These are phyloP conservation scores for Sclerotinia trifoliorum DNA, from an alignment of 2,329 filamentous ascomycete species.

Conservation along the genomic window DNA sequence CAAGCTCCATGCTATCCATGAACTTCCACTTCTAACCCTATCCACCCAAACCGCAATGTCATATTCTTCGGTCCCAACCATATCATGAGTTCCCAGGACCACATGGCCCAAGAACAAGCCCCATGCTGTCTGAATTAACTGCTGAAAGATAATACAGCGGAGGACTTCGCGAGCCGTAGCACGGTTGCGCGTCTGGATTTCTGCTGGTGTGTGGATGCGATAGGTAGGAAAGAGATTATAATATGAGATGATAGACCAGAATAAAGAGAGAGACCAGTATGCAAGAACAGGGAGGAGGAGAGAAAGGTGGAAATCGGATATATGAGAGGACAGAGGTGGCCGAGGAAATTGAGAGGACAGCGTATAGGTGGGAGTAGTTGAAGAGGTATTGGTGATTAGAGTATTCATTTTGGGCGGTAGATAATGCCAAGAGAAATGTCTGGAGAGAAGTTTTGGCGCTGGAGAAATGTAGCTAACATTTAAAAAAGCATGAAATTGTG, in stretches of 20 bases:
- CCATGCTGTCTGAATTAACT: slow-evolving; percentile 1
- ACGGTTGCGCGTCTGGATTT: slow-evolving; percentile 82
- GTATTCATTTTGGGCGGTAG: slow-evolving; percentile 4
- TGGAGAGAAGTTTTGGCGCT: not conserved
- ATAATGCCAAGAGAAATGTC: not conserved
- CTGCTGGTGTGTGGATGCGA: slow-evolving; percentile 73
- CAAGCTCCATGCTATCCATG: slow-evolving; percentile 8
- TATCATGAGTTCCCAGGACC: slow-evolving; percentile 15
- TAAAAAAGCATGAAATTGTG: not conserved
- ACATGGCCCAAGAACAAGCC: not conserved
- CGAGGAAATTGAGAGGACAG: slow-evolving; percentile 53
- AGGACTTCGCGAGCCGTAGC: slow-evolving; percentile 71
- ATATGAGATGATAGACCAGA: slow-evolving; percentile 8
- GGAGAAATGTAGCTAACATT: not conserved
- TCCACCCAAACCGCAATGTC: slow-evolving; percentile 3
- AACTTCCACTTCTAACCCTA: not conserved
- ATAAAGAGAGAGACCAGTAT: slow-evolving; percentile 7
- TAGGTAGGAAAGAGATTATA: slow-evolving; percentile 13
- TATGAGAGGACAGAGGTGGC: slow-evolving; percentile 67
- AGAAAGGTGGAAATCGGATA: slow-evolving; percentile 75
- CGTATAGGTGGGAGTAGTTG: slow-evolving; percentile 52
- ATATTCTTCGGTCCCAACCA: slow-evolving; percentile 10
- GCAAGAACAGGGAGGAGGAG: slow-evolving; percentile 42
- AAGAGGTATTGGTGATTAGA: not conserved
- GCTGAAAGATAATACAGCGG: not conserved